A percentile compares a stretch with the other conserved stretches of the same genome.
These are phyloP conservation scores for Suhomyces sp. DNA, from an alignment of 805 yeast species.

Conservation along the genomic window DNA sequence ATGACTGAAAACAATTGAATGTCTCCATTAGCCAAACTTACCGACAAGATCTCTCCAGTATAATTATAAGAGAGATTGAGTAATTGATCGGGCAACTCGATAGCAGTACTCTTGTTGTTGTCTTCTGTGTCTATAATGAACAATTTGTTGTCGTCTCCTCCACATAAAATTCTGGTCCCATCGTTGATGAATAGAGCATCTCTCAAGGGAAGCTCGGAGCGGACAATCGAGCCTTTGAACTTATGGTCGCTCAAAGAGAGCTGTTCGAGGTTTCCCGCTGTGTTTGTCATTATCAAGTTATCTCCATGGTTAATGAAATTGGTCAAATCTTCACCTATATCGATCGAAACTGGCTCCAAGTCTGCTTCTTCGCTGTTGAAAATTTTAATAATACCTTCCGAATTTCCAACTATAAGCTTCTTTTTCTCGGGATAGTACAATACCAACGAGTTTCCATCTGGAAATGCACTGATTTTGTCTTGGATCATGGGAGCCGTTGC, in stretches of 20 bases:
- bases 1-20: conserved; percentile 54
- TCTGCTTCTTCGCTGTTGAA: conserved; percentile 47
- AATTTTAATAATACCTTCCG: conserved; percentile 52
- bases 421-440: conserved; percentile 20
- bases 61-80: conserved; percentile 54
- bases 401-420: conserved; percentile 50
- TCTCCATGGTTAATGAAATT: conserved; percentile 29
- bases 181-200: conserved; percentile 58
- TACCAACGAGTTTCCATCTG: conserved; percentile 41
- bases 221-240: conserved; percentile 37
- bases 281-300: conserved; percentile 34
- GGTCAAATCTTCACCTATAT: conserved; percentile 47
- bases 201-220: conserved; percentile 48
- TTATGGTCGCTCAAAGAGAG: conserved; percentile 30
- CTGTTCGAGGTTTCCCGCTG: conserved; percentile 43
- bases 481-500: conserved; percentile 6
- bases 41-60: conserved; percentile 55
- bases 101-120: conserved; percentile 28
- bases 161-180: conserved; percentile 56
- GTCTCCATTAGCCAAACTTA: conserved; percentile 59
- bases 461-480: conserved; percentile 33
- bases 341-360: conserved; percentile 60
- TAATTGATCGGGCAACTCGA: conserved; percentile 52
- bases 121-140: conserved; percentile 42
- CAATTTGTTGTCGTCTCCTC: conserved; percentile 65